A percentile compares a stretch with the other conserved stretches of the same genome.
Evolutionary conservation across 192 early-diverging fungal genomes (phyloP).

Genomic region (Oehlia diaphana): DNA sequence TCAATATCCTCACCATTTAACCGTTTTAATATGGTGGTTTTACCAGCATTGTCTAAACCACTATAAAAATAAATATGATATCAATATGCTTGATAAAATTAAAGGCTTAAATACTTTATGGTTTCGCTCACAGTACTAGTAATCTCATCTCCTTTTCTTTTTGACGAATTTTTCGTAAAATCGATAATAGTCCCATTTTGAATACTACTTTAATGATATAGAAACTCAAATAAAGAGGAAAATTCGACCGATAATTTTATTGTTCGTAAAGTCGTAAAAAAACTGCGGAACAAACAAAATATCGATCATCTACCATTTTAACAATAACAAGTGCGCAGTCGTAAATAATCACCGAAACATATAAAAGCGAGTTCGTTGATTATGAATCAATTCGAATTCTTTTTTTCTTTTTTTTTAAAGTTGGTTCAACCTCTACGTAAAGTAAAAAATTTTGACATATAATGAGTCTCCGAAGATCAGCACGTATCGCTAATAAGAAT

Average conservation of each 20-base stretch:
- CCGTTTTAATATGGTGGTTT: constrained; percentile 95
- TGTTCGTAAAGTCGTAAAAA: too few species aligned
- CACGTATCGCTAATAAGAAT: background rate
- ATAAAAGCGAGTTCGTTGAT: too few species aligned
- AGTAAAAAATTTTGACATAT: background rate
- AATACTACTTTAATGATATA: too few species aligned
- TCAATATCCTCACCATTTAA: constrained; percentile 92
- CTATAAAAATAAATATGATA: constrained; percentile 36
- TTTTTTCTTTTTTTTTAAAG: too few species aligned
- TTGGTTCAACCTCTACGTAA: too few species aligned
- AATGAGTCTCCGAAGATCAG: background rate
- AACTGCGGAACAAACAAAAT: too few species aligned
- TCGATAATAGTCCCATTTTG: constrained; percentile 91
- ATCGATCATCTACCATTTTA: too few species aligned
- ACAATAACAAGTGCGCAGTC: too few species aligned
- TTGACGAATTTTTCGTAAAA: constrained; percentile 87
- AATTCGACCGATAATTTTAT: too few species aligned
- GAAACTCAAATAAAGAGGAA: too few species aligned
- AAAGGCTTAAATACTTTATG: background rate
- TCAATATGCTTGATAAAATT: background rate
- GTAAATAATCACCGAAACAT: too few species aligned
- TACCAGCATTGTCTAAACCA: constrained; percentile 98
- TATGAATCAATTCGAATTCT: too few species aligned
- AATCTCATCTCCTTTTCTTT: constrained; percentile 95
- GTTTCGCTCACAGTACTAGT: constrained; percentile 72